Evolutionary conservation across 1,284 basidiomycete species (phyloP), one percentile per base, ranked within the genome.

Genomic region (Inonotus hispidus): DNA sequence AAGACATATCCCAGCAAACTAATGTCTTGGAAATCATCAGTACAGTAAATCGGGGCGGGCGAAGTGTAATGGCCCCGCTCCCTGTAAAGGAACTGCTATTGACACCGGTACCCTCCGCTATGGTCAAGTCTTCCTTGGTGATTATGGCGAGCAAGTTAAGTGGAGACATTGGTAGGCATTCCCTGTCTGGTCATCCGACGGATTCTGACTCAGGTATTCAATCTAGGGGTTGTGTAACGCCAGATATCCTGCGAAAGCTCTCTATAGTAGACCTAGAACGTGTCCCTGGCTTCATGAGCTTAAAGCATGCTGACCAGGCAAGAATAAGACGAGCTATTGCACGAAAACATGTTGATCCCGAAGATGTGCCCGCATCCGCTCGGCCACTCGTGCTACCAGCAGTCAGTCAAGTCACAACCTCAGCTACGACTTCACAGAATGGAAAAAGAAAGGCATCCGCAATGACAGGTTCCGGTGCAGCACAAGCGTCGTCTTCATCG

Each of bases 11-110:
- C 16, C 16, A n/a, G 19, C 16, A 16, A 43, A 21, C 41, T 43
- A 16, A 43, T 7, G 41, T n/a, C 11, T 43, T 7, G 19, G 5
- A 14, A 14, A 13, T 43, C 29, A 45, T 35, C 66, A 90, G 88
- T 91, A 91, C 65, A 86, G 83, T 72, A 87, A 82, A 73, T 87
- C 82, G 62, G 76, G 79, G 8, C 77, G 82, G 57, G 85, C 85
- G 1, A 83, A 82, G 65, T 91, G 88, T 69, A 81, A 85, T 71
- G 85, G 83, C 0, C 78, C 79, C 11, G 65, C 76, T 1, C 81
- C 84, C 6, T 90, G 88, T 71, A 79, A 79, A 38, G 83, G 82
- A 23, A 73, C 80, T 0, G 58, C 68, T 1, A 81, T 91, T 45
- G 73, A 76, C 19, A 70, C 77, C 13, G 87, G 84, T 1, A 77